Percentiles rank a stretch among this genome's conserved stretches.
Evolutionary conservation across 1,139 yeast genomes (phyloP).

Genomic region (Hyphopichia buzzinii): DNA sequence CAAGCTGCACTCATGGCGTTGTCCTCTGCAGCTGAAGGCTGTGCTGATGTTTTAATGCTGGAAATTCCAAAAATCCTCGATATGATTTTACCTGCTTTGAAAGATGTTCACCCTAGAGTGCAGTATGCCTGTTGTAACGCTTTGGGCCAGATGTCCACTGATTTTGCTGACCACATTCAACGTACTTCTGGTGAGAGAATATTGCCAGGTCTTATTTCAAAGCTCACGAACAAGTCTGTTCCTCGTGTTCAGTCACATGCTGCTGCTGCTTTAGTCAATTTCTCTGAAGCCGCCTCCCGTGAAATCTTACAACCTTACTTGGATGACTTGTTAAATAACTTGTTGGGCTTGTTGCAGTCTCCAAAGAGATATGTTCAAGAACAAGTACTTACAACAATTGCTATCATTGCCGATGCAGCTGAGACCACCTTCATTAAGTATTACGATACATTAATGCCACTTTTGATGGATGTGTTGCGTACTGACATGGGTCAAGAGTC

Average conservation of each 20-base stretch:
- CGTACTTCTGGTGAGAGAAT: constrained; percentile 74
- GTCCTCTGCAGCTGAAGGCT: constrained; percentile 96
- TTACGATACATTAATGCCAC: constrained; percentile 93
- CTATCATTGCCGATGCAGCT: constrained; percentile 98
- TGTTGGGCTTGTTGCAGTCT: constrained; percentile 73
- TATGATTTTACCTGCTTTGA: constrained; percentile 75
- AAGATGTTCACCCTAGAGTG: constrained; percentile 88
- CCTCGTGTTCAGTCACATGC: constrained; percentile 98
- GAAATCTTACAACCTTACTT: constrained; percentile 87
- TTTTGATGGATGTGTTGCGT: constrained; percentile 73
- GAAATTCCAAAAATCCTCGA: constrained; percentile 83
- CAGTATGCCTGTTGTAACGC: constrained; percentile 98
- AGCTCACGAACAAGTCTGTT: constrained; percentile 64
- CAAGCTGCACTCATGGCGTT: constrained; percentile 97
- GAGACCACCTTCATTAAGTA: constrained; percentile 84
- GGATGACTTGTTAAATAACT: constrained; percentile 71
- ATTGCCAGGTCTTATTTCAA: constrained; percentile 84
- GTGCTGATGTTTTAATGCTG: constrained; percentile 79
- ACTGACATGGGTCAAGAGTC: constrained; percentile 80
- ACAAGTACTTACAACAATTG: constrained; percentile 94
- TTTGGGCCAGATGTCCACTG: constrained; percentile 96
- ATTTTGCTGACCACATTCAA: constrained; percentile 88
- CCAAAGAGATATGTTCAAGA: constrained; percentile 95
- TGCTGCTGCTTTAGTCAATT: constrained; percentile 96
- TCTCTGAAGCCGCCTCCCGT: constrained; percentile 87